Evolutionary conservation across 208 protist species (phyloP), one percentile per base, ranked within the genome.

Genomic region (Trypanosoma conorhini): DNA sequence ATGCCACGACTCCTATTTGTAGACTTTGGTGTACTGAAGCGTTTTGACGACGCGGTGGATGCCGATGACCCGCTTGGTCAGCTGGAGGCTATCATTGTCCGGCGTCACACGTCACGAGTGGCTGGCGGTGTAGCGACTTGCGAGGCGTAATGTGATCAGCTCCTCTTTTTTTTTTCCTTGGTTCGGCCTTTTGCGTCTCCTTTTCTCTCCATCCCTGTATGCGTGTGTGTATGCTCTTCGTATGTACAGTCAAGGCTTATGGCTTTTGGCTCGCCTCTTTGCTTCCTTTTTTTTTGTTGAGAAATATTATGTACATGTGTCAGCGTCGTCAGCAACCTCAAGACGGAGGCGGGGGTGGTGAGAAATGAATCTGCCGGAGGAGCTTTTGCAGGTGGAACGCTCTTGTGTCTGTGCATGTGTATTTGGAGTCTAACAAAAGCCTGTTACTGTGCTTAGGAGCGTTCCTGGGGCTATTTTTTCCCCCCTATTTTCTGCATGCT

Each of bases 11-110:
- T 94, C 35, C 57, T 83, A 0, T 87, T 87, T 67, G 69, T 78
- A 3, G 89, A 94, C 60, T 81, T 88, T 66, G 89, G 89, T 13
- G 77, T 91, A 19, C 56, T 86, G 68, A 67, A 77, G 4, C 80
- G 86, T 13, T 92, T 92, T 70, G 84, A 91, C 55, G 46, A 64
- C 19, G 48, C 48, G 38, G 65, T 42, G 10, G 73, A 83, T 57
- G 64, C 75, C 21, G 68, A 76, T 24, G 78, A 78, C 56, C 64
- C 72, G 26, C 82, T 90, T 33, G 82, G 72, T 28, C 54, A 74
- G 62, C 50, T 94, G 33, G 89, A 94, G 68, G 58, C 52, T 42
- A 35, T 81, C 30, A 66, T 90, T 21, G 68, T 85, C 0, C 54
- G 54, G 46, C 81, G 84, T 5, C 87, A 80, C 51, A 51, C 85